A percentile compares a stretch with the other conserved stretches of the same genome.
phyloP scores from a whole-genome alignment of 768 basidiomycete genomes.

The Nevesoporus exiguus region DNA sequence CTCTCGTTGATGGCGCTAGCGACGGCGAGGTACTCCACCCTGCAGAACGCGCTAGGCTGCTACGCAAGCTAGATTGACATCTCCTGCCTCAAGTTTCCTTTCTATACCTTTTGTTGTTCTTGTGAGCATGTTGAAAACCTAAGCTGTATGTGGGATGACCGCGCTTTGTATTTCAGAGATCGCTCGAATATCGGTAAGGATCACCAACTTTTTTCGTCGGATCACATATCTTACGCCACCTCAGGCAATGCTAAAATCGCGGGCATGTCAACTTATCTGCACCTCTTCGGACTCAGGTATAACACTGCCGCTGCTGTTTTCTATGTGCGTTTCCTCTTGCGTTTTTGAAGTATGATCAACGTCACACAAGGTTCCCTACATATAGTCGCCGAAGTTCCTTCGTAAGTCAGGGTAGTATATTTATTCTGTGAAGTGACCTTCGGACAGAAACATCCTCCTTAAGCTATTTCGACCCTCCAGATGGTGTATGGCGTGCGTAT shows the following conservation, averaged over 20 bases:
- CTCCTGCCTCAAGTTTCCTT: constrained; percentile 43
- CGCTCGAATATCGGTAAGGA: constrained; percentile 43
- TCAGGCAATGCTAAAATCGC: neutral
- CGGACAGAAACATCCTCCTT: neutral
- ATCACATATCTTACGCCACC: neutral
- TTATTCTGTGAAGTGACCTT: neutral
- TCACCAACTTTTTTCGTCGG: neutral
- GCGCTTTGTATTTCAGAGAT: constrained; percentile 29
- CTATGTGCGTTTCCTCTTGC: neutral
- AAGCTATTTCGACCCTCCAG: neutral
- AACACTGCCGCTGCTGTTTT: constrained; percentile 2
- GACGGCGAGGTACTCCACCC: constrained; percentile 8
- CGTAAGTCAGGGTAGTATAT: neutral
- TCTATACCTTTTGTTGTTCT: constrained; percentile 43
- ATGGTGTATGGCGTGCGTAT: neutral
- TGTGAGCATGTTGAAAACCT: constrained; percentile 31
- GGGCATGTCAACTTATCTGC: neutral
- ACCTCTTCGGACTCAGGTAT: neutral
- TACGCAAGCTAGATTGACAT: constrained; percentile 44
- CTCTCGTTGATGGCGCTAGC: neutral
- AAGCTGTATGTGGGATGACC: neutral
- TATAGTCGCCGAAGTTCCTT: constrained; percentile 10
- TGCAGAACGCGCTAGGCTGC: constrained; percentile 22
- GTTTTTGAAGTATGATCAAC: neutral
- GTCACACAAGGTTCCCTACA: neutral